phyloP scores from a whole-genome alignment of 768 basidiomycete genomes.

The Leucogyrophana mollusca region DNA sequence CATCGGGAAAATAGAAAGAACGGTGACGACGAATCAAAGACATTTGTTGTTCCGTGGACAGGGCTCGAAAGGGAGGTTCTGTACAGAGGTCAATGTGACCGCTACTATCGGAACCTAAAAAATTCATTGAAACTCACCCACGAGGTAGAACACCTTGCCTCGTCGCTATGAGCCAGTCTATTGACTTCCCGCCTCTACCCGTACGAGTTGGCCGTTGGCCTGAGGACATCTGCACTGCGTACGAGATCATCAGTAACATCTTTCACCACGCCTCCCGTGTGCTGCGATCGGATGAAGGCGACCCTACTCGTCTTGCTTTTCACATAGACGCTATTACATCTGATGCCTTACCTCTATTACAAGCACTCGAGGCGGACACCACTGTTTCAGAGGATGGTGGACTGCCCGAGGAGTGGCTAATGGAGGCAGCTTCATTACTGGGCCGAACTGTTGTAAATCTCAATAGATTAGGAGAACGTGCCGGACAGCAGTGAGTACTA shows the following conservation, averaged over 20 bases:
- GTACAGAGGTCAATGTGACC: too few relatives aligned
- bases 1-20: too few relatives aligned
- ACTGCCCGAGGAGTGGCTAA: constrained; percentile 7
- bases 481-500: background rate
- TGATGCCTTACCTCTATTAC: constrained; percentile 7
- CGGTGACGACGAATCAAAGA: too few relatives aligned
- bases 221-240: background rate
- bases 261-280: constrained; percentile 6
- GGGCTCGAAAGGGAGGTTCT: too few relatives aligned
- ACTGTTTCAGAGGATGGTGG: background rate
- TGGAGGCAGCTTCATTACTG: constrained; percentile 6
- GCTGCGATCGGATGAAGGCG: constrained; percentile 5
- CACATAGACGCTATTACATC: constrained; percentile 2
- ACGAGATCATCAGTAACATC: constrained; percentile 1
- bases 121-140: too few relatives aligned
- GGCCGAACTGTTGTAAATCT: constrained; percentile 2
- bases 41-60: too few relatives aligned
- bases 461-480: background rate
- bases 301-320: background rate
- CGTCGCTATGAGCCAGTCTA: too few relatives aligned
- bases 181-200: too few relatives aligned
- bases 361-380: constrained; percentile 7
- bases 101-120: too few relatives aligned
- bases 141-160: too few relatives aligned
- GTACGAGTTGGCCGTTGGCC: background rate